phyloP scores from a whole-genome alignment of 495 filamentous ascomycete genomes.

The Umbilicaria muhlenbergii region DNA sequence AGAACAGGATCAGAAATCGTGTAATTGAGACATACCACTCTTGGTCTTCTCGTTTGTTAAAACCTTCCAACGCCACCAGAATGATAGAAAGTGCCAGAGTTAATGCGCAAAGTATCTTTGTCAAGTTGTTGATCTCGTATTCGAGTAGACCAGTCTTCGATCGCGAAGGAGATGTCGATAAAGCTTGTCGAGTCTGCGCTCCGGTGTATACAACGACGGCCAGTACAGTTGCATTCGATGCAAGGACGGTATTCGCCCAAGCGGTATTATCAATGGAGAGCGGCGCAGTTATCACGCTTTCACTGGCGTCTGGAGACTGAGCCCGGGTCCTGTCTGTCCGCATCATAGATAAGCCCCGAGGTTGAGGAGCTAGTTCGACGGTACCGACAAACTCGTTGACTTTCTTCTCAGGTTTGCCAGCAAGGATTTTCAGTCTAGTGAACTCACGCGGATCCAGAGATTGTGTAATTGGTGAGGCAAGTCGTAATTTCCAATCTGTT shows the following conservation, averaged over 20 bases:
- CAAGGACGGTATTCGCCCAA: conserved; percentile 96
- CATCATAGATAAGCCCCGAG: conserved; percentile 11
- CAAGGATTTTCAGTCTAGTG: conserved; percentile 58
- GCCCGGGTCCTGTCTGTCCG: not conserved
- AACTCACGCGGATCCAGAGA: conserved; percentile 50
- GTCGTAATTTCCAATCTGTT: conserved; percentile 94
- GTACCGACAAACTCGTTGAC: conserved; percentile 92
- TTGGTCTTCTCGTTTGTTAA: conserved; percentile 46
- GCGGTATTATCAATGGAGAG: conserved; percentile 94
- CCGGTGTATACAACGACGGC: conserved; percentile 91
- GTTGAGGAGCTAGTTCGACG: conserved; percentile 39
- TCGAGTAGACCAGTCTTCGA: conserved; percentile 90
- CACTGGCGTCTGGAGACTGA: not conserved
- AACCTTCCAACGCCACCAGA: conserved; percentile 76
- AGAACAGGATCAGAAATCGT: conserved; percentile 94
- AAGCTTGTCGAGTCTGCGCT: conserved; percentile 80
- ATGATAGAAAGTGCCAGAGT: conserved; percentile 76
- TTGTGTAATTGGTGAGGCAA: conserved; percentile 76
- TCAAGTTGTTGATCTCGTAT: conserved; percentile 94
- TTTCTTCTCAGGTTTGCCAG: conserved; percentile 74
- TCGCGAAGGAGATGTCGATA: conserved; percentile 80
- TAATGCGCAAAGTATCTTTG: conserved; percentile 85
- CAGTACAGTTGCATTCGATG: conserved; percentile 72
- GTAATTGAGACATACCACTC: conserved; percentile 90
- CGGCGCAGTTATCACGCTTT: conserved; percentile 36